Evolutionary conservation across 139 green algal genomes (phyloP).

Genomic region (Chlamydomonas sphaeroides): DNA sequence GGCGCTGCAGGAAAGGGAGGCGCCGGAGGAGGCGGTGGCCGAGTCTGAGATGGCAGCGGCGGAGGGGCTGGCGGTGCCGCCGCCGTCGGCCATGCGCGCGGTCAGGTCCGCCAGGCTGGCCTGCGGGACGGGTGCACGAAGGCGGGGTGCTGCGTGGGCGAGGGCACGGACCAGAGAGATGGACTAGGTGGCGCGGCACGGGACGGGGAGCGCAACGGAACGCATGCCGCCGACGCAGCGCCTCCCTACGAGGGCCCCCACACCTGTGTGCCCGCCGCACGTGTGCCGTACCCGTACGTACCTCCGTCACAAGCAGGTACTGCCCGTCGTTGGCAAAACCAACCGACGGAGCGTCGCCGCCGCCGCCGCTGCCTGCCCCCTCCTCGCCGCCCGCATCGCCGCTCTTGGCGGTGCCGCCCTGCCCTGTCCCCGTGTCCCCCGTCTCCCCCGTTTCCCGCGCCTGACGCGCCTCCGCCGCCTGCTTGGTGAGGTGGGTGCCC

Average conservation of each 20-base stretch:
- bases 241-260: too few relatives aligned
- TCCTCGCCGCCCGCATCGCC: background rate
- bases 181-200: too few relatives aligned
- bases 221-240: too few relatives aligned
- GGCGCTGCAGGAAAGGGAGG: background rate
- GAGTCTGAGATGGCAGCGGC: background rate
- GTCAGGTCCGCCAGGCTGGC: conserved; percentile 6
- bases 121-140: background rate
- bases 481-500: background rate
- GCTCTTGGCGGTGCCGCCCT: background rate
- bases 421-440: background rate
- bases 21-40: too few relatives aligned
- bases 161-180: too few relatives aligned
- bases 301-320: conserved; percentile 50
- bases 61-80: background rate
- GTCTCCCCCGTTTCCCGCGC: background rate
- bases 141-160: too few relatives aligned
- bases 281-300: background rate
- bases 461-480: background rate
- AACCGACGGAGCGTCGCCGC: background rate
- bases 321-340: conserved; percentile 91
- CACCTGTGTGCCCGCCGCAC: too few relatives aligned
- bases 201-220: too few relatives aligned
- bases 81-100: background rate
- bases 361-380: background rate